A percentile compares a stretch with the other conserved stretches of the same genome.
Conservation (phyloP, 2,329 filamentous ascomycete genomes). For the Bipolaris victoriae region DNA sequence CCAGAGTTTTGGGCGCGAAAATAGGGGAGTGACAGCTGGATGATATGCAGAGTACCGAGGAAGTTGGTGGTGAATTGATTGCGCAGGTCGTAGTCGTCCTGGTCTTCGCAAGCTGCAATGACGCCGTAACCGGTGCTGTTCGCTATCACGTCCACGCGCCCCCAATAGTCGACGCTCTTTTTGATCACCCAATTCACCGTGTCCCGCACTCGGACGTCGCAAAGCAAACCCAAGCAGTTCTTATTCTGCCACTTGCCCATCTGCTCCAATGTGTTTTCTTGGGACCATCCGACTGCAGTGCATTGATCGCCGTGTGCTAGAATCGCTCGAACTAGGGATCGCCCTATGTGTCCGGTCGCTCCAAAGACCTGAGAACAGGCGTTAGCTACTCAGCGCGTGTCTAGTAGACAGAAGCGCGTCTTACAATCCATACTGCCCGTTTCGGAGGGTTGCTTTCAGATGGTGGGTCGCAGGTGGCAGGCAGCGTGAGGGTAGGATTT, state of each 20-base stretch:
- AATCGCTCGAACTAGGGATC: constrained; percentile 83
- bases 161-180: constrained; percentile 74
- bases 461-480: constrained; percentile 85
- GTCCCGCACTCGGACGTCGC: constrained; percentile 83
- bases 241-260: constrained; percentile 71
- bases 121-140: constrained; percentile 94
- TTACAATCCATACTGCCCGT: constrained; percentile 87
- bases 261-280: constrained; percentile 74
- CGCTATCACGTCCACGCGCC: constrained; percentile 83
- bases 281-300: constrained; percentile 81
- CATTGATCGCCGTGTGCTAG: constrained; percentile 83
- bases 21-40: constrained; percentile 85
- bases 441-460: constrained; percentile 70
- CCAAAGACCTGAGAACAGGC: constrained; percentile 71
- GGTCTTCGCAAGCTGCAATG: constrained; percentile 94
- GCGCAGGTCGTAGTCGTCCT: constrained; percentile 91
- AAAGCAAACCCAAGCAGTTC: constrained; percentile 80
- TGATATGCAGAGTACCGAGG: constrained; percentile 91
- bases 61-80: constrained; percentile 99
- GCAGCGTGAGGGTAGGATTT: constrained; percentile 65
- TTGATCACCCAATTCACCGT: constrained; percentile 77
- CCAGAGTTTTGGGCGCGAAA: constrained; percentile 77
- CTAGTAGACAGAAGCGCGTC: constrained; percentile 29
- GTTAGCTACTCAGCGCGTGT: background rate
- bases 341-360: constrained; percentile 95